Conservation (phyloP, 2,329 filamentous ascomycete species). For the Clarireedia paspali region DNA sequence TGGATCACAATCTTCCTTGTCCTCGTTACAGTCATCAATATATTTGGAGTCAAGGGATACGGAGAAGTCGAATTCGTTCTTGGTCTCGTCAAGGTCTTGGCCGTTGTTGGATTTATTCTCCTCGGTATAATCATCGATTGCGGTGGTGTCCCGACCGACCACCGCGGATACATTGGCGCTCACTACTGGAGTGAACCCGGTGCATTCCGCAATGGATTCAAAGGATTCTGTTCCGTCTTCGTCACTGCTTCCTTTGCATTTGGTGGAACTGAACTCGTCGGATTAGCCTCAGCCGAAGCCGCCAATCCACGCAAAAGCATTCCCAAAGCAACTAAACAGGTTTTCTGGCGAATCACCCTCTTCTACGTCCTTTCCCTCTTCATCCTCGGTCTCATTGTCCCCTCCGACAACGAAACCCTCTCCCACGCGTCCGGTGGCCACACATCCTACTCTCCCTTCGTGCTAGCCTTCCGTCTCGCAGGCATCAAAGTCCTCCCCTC, state of each 20-base stretch:
- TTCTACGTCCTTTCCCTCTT: constrained; percentile 79
- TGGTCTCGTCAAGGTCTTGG: constrained; percentile 75
- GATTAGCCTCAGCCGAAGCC: constrained; percentile 69
- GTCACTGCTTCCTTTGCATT: constrained; percentile 65
- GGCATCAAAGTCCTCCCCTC: constrained; percentile 75
- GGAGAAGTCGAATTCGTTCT: constrained; percentile 91
- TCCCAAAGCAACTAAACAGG: constrained; percentile 82
- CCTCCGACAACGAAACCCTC: constrained; percentile 59
- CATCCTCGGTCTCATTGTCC: constrained; percentile 76
- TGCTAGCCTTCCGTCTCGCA: constrained; percentile 81
- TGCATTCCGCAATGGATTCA: constrained; percentile 68
- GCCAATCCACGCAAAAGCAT: constrained; percentile 72
- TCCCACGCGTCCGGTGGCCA: constrained; percentile 55
- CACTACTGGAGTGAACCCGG: constrained; percentile 74
- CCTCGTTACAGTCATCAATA: constrained; percentile 72
- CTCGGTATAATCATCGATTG: constrained; percentile 70
- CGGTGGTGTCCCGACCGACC: constrained; percentile 45
- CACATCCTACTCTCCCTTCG: constrained; percentile 73
- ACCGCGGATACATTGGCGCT: constrained; percentile 55
- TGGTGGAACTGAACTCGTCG: constrained; percentile 67
- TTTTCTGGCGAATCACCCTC: constrained; percentile 87
- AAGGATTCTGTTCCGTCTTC: constrained; percentile 65
- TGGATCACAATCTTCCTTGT: constrained; percentile 80
- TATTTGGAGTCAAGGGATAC: constrained; percentile 83
- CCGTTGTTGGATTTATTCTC: constrained; percentile 81